Base-by-base conservation (phyloP, 2,329 filamentous ascomycete genomes). In the Botrytis hyacinthi region DNA sequence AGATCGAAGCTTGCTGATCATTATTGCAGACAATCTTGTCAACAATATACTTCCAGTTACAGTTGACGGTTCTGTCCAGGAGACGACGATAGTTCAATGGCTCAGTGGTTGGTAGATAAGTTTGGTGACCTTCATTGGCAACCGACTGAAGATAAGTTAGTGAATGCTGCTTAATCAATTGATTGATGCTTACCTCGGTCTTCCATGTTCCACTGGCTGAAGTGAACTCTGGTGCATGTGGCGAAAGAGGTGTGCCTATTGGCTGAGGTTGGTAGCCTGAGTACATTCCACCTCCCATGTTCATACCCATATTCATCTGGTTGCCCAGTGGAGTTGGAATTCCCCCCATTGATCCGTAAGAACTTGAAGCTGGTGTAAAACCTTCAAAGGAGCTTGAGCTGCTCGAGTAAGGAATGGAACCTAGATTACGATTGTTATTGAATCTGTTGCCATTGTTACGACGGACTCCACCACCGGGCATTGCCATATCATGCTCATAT, bases 21-120 rank as follows among this genome's bases (percentile, higher is more conserved):
- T 99, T 98, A 85, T 95, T 98, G 88, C 94, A 97, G 77, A 99
- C 95, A 81, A 99, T 99, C 86, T 98, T 98, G 85, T 99, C 95
- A 72, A 99, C 96, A 78, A 99, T 98, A 82, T 97, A 98, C 84
- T 96, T 97, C 96, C 95, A 99, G 85, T 99, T 97, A 84, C 95
- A 98, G 80, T 93, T 97, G 83, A 97, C 94, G 81, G 95, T 97
- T 80, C 95, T 94, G 81, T 99, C 96, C 65, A 98, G 89, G 57
- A 99, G 88, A 73, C 95, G 94, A 75, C 96, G 94, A 80, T 98
- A 99, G 83, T 99, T 98, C 79, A 98, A 88, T 18, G 95, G 96
- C 83, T 99, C 96, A 10, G 93, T 92, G 5, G 94, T 92, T 18
- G 93, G 91, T 42, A 98, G 85, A 81, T 97, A 98, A 1, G 93